Evolutionary conservation across 257 asterid species (phyloP).

Genomic region (Solanum medicagineum): DNA sequence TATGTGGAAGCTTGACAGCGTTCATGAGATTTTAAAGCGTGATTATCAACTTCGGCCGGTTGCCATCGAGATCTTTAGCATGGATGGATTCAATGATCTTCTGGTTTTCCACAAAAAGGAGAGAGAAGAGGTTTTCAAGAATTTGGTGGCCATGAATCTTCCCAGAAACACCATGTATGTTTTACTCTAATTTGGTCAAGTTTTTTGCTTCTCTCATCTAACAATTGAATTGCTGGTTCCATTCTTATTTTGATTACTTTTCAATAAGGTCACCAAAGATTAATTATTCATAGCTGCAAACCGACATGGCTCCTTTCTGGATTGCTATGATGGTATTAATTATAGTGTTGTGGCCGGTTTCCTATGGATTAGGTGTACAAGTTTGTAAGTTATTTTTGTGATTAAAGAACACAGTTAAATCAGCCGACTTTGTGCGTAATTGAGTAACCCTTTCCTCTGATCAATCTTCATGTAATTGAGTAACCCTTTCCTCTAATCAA

Average conservation of each 20-base stretch:
- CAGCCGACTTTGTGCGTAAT: neutral
- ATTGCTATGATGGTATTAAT: neutral
- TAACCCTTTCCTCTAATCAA: neutral
- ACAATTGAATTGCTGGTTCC: neutral
- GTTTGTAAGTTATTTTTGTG: neutral
- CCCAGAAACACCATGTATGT: constrained; percentile 99
- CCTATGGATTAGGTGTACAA: neutral
- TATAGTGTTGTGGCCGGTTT: neutral
- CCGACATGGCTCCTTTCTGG: neutral
- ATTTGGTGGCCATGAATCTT: constrained; percentile 91
- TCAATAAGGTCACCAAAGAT: neutral
- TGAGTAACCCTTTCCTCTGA: neutral
- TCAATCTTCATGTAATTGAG: neutral
- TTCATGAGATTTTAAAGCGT: constrained; percentile 94
- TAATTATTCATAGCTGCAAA: neutral
- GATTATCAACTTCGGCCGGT: constrained; percentile 99
- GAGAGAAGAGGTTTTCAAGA: constrained; percentile 91
- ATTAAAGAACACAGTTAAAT: neutral
- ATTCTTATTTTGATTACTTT: neutral
- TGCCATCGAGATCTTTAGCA: constrained; percentile 96
- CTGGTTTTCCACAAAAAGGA: constrained; percentile 96
- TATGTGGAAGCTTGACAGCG: constrained; percentile 98
- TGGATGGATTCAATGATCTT: constrained; percentile 99
- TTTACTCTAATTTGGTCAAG: neutral
- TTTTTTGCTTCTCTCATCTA: neutral